A percentile compares a stretch with the other conserved stretches of the same genome.
These are phyloP conservation scores for Ophiocordyceps camponoti-saundersi DNA, from an alignment of 2,329 filamentous ascomycete genomes.

Conservation along the genomic window DNA sequence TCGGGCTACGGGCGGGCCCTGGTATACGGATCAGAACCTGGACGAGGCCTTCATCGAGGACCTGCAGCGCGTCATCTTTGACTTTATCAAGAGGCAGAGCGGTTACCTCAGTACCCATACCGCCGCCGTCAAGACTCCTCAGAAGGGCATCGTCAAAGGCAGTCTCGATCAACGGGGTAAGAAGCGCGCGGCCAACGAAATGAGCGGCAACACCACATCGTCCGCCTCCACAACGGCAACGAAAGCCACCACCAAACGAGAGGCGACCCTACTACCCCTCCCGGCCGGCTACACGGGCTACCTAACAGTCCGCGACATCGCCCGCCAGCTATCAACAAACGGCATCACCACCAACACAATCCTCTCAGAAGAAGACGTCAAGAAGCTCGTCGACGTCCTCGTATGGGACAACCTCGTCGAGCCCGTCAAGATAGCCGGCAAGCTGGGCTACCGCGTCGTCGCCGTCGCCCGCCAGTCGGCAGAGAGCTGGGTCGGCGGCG, in stretches of 20 bases:
- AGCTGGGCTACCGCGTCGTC: conserved; percentile 34
- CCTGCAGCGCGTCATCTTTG: conserved; percentile 56
- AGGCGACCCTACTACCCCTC: conserved; percentile 29
- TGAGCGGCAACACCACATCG: conserved; percentile 15
- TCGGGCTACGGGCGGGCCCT: conserved; percentile 81
- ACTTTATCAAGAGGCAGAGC: conserved; percentile 54
- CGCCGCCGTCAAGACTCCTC: conserved; percentile 22
- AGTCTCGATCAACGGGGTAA: conserved; percentile 22
- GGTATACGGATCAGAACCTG: conserved; percentile 83
- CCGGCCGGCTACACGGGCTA: conserved; percentile 59
- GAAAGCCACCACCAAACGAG: conserved; percentile 11
- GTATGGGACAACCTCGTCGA: conserved; percentile 79
- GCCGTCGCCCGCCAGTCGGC: conserved; percentile 28
- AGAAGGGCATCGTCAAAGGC: conserved; percentile 38
- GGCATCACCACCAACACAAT: conserved; percentile 58
- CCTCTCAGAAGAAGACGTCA: conserved; percentile 57
- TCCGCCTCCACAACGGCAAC: conserved; percentile 5
- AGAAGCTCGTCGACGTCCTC: conserved; percentile 74
- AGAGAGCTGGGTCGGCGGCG: conserved; percentile 21
- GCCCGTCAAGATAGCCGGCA: conserved; percentile 31
- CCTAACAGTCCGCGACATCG: conserved; percentile 65
- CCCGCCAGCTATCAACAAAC: conserved; percentile 50
- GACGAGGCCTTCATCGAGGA: conserved; percentile 77
- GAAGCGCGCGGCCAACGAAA: conserved; percentile 31
- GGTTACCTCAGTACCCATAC: conserved; percentile 39